Base-by-base conservation (phyloP, 495 filamentous ascomycete species). In the Amphirosellinia nigrospora region DNA sequence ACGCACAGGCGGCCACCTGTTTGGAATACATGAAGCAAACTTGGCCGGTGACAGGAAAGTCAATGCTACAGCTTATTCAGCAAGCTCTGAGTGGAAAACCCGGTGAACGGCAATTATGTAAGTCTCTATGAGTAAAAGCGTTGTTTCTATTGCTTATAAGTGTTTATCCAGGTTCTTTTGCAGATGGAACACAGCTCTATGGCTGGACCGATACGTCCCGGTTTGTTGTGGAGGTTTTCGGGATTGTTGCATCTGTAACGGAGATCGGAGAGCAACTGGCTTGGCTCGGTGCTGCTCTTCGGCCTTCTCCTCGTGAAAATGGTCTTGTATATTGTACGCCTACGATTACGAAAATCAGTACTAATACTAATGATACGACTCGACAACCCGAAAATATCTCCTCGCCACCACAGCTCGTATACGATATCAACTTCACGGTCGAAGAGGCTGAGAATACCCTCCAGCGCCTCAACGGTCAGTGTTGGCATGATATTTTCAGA, bases 401-500 rank as follows among this genome's bases (percentile, higher is more conserved):
- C 10, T 6, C 13, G 13, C 11, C 11, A 43, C 15, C 41, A 16
- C 41, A 43, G 6, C 9, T 55, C 30, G 26, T 16, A 4, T 58
- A 11, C 30, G 16, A n/a, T 19, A 32, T 58, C n/a, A 16, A 30
- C 4, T 58, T 58, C 43, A 46, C 53, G 30, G 36, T 30, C 21
- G 26, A 36, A 36, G 28, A 46, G 5, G 43, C 21, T 36, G 19
- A 36, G 28, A 2, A 32, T 32, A 15, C 28, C 16, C 48, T 10
- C 48, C 48, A 30, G 36, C 30, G 28, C 30, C 30, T 10, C n/a
- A 60, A 73, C 56, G 81, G 81, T 0, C 64, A 78, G 30, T 83
- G 81, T 68, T 83, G 81, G 80, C 76, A 78, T 21, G 45, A 64
- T 6, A 50, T 83, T 32, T 79, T 82, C 68, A 26, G 68, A 36